Conservation (phyloP, 345 rosid genomes). For the Eucalyptus rudis region DNA sequence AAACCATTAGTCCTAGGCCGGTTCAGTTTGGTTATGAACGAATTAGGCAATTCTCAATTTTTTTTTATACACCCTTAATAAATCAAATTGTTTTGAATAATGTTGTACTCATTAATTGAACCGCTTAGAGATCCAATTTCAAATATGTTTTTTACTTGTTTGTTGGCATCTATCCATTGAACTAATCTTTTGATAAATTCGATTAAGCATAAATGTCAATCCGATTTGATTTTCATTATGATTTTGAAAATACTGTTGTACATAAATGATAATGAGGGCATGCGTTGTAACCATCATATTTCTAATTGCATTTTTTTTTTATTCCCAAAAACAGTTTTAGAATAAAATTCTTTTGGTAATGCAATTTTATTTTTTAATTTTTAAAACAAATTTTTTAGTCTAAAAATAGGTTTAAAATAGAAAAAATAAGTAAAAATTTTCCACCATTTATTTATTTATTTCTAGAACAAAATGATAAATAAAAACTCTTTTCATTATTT, state of each 20-base stretch:
- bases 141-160: neutral
- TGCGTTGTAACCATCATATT: rapidly evolving
- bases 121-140: rapidly evolving
- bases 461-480: rapidly evolving
- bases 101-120: neutral
- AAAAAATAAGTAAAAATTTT: too few species aligned
- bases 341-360: too few species aligned
- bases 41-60: rapidly evolving
- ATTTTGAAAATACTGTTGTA: rapidly evolving
- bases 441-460: rapidly evolving
- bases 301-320: rapidly evolving
- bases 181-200: neutral
- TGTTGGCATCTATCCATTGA: rapidly evolving
- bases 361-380: too few species aligned
- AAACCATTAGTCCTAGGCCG: rapidly evolving
- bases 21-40: rapidly evolving
- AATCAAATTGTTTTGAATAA: rapidly evolving
- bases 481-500: rapidly evolving
- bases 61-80: neutral
- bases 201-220: neutral
- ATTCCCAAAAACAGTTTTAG: rapidly evolving
- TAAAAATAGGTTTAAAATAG: too few species aligned
- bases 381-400: too few species aligned
- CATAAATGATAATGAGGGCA: rapidly evolving
- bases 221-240: rapidly evolving